Base-by-base conservation (phyloP, 1,284 basidiomycete species). In the Naganishia sp. region DNA sequence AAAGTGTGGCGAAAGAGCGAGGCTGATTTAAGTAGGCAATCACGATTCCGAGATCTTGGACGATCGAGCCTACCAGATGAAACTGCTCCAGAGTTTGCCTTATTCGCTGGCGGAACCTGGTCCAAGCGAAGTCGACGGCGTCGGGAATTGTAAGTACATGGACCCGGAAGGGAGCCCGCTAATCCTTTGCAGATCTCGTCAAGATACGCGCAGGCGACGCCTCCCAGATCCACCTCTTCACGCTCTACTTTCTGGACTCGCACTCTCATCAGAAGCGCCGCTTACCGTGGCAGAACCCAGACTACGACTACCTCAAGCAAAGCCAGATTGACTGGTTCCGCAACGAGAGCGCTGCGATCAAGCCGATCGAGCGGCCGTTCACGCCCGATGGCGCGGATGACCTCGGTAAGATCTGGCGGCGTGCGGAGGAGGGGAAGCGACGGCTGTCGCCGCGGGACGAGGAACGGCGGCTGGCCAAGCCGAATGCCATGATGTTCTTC, bases 401-500 rank as follows among this genome's bases (percentile, higher is more conserved):
- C 72, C 74, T 91, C 0, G 87, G 85, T 7, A 79, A 83, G 59
- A 77, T 87, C 57, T 90, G 88, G 89, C 49, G 52, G 15, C 33
- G 43, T 15, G 31, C 44, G 2, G 18, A 15, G 2, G 18, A 15
- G 3, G 52, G 59, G n/a, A 66, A 64, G 54, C 23, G 28, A 23
- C 53, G 68, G 39, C 44, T 66, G 0, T 46, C 45, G n/a, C 6
- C 33, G 10, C 6, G 63, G 55, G 46, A 67, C 13, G 59, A 31
- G 85, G 82, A 64, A 0, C 82, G 79, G 52, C 85, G 83, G 63
- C 82, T 94, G 0, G 90, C 89, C 4, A 94, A 93, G 77, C 92
- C 92, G 1, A 94, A 94, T 73, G 93, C 91, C 0, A 78, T 94
- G 72, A 90, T 92, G 88, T 95, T 94, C 81, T 95, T 94, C 86